Evolutionary conservation across 148 eudicot species (phyloP), one percentile per base, ranked within the genome.

Genomic region (Camellia japonica): DNA sequence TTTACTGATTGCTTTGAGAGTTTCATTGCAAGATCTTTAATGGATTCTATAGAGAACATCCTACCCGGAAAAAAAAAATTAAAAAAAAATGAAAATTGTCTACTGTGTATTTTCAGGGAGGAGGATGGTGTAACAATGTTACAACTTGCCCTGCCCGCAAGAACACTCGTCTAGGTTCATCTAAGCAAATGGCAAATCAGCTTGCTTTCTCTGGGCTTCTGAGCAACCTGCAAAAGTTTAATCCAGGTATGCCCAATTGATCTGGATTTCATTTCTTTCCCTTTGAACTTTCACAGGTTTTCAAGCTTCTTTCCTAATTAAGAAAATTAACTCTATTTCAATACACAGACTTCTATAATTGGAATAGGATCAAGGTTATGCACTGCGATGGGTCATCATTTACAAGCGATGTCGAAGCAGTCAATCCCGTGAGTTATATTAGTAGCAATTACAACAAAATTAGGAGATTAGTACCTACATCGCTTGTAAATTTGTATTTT

Each of bases 321-420:
- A 46, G 11, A 20, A 30, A 75, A 63, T 49, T 58, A 12, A 20
- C 55, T 62, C 64, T 83, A 0, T 77, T 20, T 77, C 66, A 19
- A 20, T 76, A 61, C 83, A 46, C 88, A 94, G 99, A 97, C 74
- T 97, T 97, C 81, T 90, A 97, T 75, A 89, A 89, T 71, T 97
- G 99, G 98, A 97, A 97, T 76, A 89, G 95, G 76, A 88, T 97
- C 83, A 92, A 92, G 83, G 86, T 97, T 71, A 89, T 94, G 78
- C 94, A 97, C 82, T 97, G 99, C 85, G 99, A 94, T 82, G 99
- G 99, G 14, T 84, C 99, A 68, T 97, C 99, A 51, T 97, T 94
- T 59, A 97, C 99, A 0, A 97, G 99, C 78, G 90, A 97, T 68
- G 90, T 97, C 42, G 94, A 91, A 86, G 88, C 84, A 68, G 97